Evolutionary conservation across 129 eudicot genomes (phyloP).

Genomic region (Glebionis coronaria): DNA sequence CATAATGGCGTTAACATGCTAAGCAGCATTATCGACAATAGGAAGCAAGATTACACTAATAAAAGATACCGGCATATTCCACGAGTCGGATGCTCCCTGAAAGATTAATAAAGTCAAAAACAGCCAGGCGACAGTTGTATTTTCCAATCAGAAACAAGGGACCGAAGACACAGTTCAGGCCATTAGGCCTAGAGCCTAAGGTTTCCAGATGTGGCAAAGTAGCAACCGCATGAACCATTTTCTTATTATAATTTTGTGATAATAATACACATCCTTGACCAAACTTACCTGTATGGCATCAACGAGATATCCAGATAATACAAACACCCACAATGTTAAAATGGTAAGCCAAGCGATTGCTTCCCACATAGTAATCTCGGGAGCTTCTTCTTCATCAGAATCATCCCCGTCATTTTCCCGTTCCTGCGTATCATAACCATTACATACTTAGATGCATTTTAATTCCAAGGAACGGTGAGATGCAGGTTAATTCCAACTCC

Average conservation of each 20-base stretch:
- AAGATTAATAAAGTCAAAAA: too few relatives aligned
- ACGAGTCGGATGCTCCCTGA: conserved; percentile 92
- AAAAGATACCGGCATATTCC: conserved; percentile 87
- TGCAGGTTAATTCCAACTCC: too few relatives aligned
- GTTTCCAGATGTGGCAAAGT: too few relatives aligned
- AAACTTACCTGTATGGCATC: conserved; percentile 72
- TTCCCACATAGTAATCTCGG: conserved; percentile 82
- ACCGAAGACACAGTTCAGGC: too few relatives aligned
- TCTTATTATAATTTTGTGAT: not conserved
- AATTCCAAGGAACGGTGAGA: too few relatives aligned
- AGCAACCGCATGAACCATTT: conserved; percentile 4
- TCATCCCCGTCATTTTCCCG: conserved; percentile 43
- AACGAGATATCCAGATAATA: conserved; percentile 84
- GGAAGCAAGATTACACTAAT: conserved; percentile 92
- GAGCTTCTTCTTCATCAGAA: conserved; percentile 52
- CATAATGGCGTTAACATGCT: conserved; percentile 98
- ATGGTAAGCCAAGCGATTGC: conserved; percentile 81
- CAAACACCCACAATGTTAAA: conserved; percentile 79
- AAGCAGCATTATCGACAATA: conserved; percentile 92
- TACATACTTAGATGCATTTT: too few relatives aligned
- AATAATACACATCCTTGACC: not conserved
- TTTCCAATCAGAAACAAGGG: too few relatives aligned
- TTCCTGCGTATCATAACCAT: conserved; percentile 31
- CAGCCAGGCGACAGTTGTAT: too few relatives aligned
- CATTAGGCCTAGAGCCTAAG: too few relatives aligned